These are phyloP conservation scores for Penicillium psychrofluorescens DNA, from an alignment of 495 filamentous ascomycete species.

Conservation along the genomic window DNA sequence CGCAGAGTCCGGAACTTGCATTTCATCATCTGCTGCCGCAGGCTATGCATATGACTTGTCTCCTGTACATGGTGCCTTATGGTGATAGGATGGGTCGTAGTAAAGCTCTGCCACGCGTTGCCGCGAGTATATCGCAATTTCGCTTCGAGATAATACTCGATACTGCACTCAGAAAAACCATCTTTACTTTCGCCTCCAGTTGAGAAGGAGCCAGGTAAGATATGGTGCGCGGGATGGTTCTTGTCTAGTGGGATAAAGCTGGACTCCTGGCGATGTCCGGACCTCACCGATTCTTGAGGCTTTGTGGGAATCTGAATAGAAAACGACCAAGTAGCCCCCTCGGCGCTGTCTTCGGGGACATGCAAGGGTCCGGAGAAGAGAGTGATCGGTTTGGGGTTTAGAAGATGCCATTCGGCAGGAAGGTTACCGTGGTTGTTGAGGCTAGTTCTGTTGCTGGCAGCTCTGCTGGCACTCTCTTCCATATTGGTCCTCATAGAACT, in stretches of 20 bases:
- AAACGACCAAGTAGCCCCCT: slow-evolving; percentile 1
- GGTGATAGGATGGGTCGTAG: slow-evolving; percentile 1
- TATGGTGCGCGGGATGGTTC: neutral
- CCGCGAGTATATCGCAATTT: slow-evolving; percentile 1
- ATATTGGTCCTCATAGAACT: slow-evolving; percentile 4
- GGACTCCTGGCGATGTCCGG: neutral
- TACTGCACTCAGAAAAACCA: neutral
- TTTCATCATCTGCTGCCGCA: neutral
- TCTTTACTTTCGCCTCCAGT: neutral
- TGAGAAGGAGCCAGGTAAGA: slow-evolving; percentile 1
- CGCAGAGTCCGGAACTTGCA: slow-evolving; percentile 4
- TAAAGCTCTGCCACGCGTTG: neutral
- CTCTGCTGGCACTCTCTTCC: neutral
- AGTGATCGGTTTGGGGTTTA: neutral
- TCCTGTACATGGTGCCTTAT: neutral
- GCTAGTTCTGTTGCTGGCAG: neutral
- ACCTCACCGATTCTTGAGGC: neutral
- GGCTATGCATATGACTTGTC: neutral
- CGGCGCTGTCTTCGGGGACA: neutral
- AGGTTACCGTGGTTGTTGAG: neutral
- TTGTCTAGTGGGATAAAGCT: slow-evolving; percentile 1
- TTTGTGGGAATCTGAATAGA: neutral
- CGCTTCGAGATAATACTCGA: slow-evolving; percentile 7
- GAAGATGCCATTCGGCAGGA: neutral
- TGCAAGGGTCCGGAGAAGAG: slow-evolving; percentile 3